Evolutionary conservation across 768 basidiomycete genomes (phyloP).

Genomic region (Macrolepiota albuminosa): DNA sequence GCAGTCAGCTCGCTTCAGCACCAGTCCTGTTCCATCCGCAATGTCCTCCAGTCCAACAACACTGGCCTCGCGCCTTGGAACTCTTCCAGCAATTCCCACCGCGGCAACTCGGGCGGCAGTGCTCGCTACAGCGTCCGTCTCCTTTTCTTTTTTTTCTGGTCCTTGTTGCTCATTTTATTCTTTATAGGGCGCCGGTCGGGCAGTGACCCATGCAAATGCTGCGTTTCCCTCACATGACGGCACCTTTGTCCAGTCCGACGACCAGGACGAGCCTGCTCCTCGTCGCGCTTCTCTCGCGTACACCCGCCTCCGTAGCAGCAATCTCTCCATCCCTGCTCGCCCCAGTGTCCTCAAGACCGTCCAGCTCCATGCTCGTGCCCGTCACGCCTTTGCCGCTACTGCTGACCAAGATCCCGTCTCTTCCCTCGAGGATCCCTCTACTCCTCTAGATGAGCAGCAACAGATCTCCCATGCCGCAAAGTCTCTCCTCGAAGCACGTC

Average conservation of each 20-base stretch:
- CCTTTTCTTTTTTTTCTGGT: slow-evolving; percentile 2
- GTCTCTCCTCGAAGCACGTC: slow-evolving; percentile 23
- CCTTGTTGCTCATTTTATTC: background rate
- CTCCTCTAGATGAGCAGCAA: too few relatives aligned
- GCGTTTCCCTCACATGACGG: slow-evolving; percentile 45
- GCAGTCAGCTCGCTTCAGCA: slow-evolving; percentile 74
- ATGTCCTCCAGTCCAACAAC: slow-evolving; percentile 52
- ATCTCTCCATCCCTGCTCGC: slow-evolving; percentile 45
- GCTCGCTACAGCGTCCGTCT: slow-evolving; percentile 58
- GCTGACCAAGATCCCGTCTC: too few relatives aligned
- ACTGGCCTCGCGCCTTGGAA: slow-evolving; percentile 39
- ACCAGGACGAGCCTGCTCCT: slow-evolving; percentile 43
- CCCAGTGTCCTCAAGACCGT: slow-evolving; percentile 61
- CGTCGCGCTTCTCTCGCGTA: slow-evolving; percentile 23
- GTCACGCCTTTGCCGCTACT: slow-evolving; percentile 46
- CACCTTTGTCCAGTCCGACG: slow-evolving; percentile 45
- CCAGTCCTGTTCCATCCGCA: slow-evolving; percentile 66
- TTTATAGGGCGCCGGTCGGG: slow-evolving; percentile 60
- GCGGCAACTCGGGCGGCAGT: background rate
- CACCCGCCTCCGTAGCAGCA: slow-evolving; percentile 51
- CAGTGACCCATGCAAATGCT: slow-evolving; percentile 68
- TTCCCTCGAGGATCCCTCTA: too few relatives aligned
- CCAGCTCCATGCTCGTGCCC: slow-evolving; percentile 56
- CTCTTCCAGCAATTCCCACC: too few relatives aligned
- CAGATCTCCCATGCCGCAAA: slow-evolving; percentile 9